Evolutionary conservation across 306 rosid genomes (phyloP), one percentile per base, ranked within the genome.

Genomic region (Prunus armeniaca): DNA sequence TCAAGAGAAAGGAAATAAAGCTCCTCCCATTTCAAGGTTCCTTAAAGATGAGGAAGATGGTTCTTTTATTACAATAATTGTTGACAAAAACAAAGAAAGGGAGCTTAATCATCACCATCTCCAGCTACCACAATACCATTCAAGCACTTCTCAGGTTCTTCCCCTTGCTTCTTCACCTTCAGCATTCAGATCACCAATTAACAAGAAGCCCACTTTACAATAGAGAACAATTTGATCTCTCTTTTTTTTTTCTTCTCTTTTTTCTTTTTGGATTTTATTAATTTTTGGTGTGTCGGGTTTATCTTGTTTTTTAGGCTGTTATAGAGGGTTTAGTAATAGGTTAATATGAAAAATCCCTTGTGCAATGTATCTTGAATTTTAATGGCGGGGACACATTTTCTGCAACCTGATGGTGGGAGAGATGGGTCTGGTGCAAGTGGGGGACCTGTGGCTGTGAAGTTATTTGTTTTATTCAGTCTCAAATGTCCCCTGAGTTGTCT

Each of bases 131-230:
- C 43, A 87, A 66, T 46, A 51, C 77, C 85, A 89, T 87, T 94
- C 94, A 82, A 85, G 88, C 84, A 82, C 84, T 69, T 88, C 90
- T 74, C 96, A 89, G 87, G 96, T 91, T 77, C 86, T 95, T 81
- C 93, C 91, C 57, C 84, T 89, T 67, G 86, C 83, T 71, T 86
- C 91, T 61, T 93, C 93, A 80, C 93, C 88, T 66, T 82, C 86
- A 75, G 51, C 73, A 65, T 79, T 86, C 86, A 80, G 80, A 69
- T 69, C 88, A 80, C 49, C 83, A 77, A 72, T 75, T 77, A 76
- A 74, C 80, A 86, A 80, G 84, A 90, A 76, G 77, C 75, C 84
- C 71, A 82, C 68, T 82, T 87, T 77, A 82, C 93, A 81, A 58
- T 85, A 76, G 76, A 70, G 80, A 70, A 47, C 68, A 77, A 74